Base-by-base conservation (phyloP, 345 rosid genomes). In the Gossypium arboreum region DNA sequence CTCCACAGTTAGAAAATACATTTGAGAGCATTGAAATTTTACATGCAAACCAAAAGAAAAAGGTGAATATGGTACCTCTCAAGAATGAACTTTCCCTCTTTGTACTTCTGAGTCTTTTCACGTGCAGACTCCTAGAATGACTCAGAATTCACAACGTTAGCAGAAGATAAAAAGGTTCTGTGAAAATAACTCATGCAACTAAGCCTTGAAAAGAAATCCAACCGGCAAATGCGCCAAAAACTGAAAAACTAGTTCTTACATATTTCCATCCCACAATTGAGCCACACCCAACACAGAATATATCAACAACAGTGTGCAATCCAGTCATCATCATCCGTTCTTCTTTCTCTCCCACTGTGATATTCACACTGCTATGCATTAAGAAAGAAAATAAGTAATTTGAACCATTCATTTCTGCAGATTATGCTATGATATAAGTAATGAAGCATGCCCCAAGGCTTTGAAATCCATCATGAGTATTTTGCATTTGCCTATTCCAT, bases 231-330 rank as follows among this genome's bases (percentile, higher is more conserved):
- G 13, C 4, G 12, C 41, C n/a, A 12, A 20, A 68, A 27, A 68
- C 9, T 73, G 12, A 48, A 71, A 70, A 44, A 41, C 13, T 50
- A 52, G 69, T 39, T 69, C 87, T 83, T 87, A 92, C 94, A 58
- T 90, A 90, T 92, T 90, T 90, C 97, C 92, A 92, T 41, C 97
- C 97, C 25, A 90, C 86, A 64, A 90, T 83, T 29, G 94, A 90
- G 81, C 94, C 94, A 80, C 97, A 90, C 15, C 77, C 77, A 62
- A 90, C 90, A 71, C 97, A 92, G 80, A 83, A 90, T 76, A 88
- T 92, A 83, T 90, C 94, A 73, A 83, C 91, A 24, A 88, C 94
- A 24, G 85, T 84, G 80, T 92, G 97, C 88, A 86, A 55, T 81
- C 94, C 94, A 56, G 94, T 92, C 74, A 83, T 81, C 97, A 92